Evolutionary conservation across 2,329 filamentous ascomycete species (phyloP), one percentile per base, ranked within the genome.

Genomic region (Pyricularia grisea): DNA sequence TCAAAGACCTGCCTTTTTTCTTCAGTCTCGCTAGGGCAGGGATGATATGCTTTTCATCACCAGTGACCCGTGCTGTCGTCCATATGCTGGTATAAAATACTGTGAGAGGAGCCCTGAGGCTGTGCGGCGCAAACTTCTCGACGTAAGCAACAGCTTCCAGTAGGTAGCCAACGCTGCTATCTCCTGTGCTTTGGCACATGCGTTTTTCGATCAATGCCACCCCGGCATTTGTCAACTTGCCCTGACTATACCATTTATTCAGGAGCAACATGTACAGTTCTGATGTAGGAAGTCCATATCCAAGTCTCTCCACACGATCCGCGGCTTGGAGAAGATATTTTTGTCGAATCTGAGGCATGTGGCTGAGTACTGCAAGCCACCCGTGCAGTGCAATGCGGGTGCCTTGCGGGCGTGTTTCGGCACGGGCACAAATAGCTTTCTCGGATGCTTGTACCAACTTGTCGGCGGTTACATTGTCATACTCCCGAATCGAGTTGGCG

Each of bases 301-400:
- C 58, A 27, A 61, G 58, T 12, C 6, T 61, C 58, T 6, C n/a
- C 23, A 17, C 58, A 27, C 58, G 58, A 25, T 61, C 58, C 58
- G 25, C 58, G 23, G 58, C 58, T 61, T 27, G 23, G 23, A 71
- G 69, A 3, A 75, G 66, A 23, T 17, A 10, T 1, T 68, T 61
- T 31, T 74, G 73, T 23, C 71, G 71, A 23, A 74, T 69, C n/a
- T 68, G 69, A 4, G 70, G 70, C 67, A 71, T 69, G 33, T 70
- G 71, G 31, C 72, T 72, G 14, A 73, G 70, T 10, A 68, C 65
- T 20, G 65, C 25, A 11, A 74, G 69, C 73, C 73, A 74, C 20
- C 66, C 65, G n/a, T 31, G 50, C 63, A 67, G 28, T 33, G 63
- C 63, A 30, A 65, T 31, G 7, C 63, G 63, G 63, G 28, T 17